Percentiles rank a stretch among this genome's conserved stretches.
Evolutionary conservation across 2,329 filamentous ascomycete genomes (phyloP).

Genomic region (Aureobasidium melanogenum): DNA sequence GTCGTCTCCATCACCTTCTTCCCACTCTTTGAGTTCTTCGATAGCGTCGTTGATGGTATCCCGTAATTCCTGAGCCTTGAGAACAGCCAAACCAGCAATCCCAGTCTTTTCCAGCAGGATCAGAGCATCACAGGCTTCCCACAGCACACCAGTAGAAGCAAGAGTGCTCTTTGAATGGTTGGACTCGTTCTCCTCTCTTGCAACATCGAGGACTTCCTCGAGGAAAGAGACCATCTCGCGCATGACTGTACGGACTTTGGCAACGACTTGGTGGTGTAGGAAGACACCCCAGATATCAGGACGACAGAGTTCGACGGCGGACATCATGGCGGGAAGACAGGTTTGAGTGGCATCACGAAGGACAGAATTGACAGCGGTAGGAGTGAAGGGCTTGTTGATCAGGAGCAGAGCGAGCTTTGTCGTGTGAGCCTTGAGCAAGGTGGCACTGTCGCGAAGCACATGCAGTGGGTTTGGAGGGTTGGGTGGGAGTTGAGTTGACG

Average conservation of each 20-base stretch:
- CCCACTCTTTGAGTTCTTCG: constrained; percentile 80
- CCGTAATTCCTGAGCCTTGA: constrained; percentile 63
- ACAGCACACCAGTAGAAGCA: constrained; percentile 65
- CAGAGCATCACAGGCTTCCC: constrained; percentile 73
- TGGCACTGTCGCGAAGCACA: constrained; percentile 62
- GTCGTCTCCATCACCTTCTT: constrained; percentile 42
- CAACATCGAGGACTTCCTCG: constrained; percentile 38
- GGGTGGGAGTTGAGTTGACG: constrained; percentile 17
- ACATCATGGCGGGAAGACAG: constrained; percentile 66
- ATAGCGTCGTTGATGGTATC: constrained; percentile 74
- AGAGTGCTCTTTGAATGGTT: constrained; percentile 38
- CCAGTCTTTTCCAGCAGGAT: constrained; percentile 56
- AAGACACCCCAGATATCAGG: constrained; percentile 53
- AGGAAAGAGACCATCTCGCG: constrained; percentile 55
- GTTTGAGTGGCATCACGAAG: constrained; percentile 63
- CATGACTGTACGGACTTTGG: constrained; percentile 51
- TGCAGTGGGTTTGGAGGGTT: constrained; percentile 48
- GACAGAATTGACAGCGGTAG: constrained; percentile 62
- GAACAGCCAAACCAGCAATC: constrained; percentile 59
- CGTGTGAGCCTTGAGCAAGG: constrained; percentile 68
- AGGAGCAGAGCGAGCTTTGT: constrained; percentile 83
- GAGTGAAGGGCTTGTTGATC: constrained; percentile 79
- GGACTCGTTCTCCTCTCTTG: constrained; percentile 25
- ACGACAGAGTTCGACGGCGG: constrained; percentile 58
- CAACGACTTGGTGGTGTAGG: constrained; percentile 55